These are phyloP conservation scores for Chaetomiaceae sp. DNA, from an alignment of 2,329 filamentous ascomycete genomes.

Conservation along the genomic window DNA sequence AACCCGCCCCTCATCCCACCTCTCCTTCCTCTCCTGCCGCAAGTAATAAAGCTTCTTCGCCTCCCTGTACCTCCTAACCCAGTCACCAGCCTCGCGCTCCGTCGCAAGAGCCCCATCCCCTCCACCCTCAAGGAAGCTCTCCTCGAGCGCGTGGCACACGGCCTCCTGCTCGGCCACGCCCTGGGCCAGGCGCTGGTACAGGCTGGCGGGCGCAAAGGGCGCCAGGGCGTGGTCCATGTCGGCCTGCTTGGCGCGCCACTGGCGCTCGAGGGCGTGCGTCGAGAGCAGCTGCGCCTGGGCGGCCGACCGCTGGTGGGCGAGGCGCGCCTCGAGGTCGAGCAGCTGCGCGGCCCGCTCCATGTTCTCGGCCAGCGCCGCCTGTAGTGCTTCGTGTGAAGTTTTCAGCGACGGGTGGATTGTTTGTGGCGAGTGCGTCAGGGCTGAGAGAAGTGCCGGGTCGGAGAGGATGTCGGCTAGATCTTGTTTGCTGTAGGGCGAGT, in stretches of 20 bases:
- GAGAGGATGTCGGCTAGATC: conserved; percentile 69
- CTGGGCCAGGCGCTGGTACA: conserved; percentile 77
- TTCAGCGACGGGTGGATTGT: conserved; percentile 69
- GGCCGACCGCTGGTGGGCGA: conserved; percentile 58
- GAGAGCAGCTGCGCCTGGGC: conserved; percentile 79
- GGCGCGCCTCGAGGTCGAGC: conserved; percentile 52
- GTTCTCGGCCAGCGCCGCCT: conserved; percentile 65
- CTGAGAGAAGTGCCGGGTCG: conserved; percentile 61
- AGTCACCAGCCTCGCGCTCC: conserved; percentile 81
- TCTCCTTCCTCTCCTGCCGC: conserved; percentile 78
- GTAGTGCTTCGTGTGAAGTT: conserved; percentile 60
- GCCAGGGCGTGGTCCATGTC: conserved; percentile 83
- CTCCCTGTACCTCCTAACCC: conserved; percentile 76
- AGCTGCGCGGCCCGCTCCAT: conserved; percentile 63
- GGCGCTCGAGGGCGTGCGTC: conserved; percentile 82
- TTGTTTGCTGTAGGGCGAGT: conserved; percentile 55
- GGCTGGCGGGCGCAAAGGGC: conserved; percentile 77
- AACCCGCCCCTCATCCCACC: conserved; percentile 94
- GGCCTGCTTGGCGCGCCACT: conserved; percentile 82
- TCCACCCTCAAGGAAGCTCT: conserved; percentile 74
- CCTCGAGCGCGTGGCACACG: conserved; percentile 78
- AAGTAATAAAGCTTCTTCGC: conserved; percentile 74
- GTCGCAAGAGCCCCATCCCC: conserved; percentile 53
- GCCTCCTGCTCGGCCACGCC: conserved; percentile 77
- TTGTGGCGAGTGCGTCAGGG: conserved; percentile 64